Base-by-base conservation (phyloP, 2,329 filamentous ascomycete genomes). In the Fusarium sp. region DNA sequence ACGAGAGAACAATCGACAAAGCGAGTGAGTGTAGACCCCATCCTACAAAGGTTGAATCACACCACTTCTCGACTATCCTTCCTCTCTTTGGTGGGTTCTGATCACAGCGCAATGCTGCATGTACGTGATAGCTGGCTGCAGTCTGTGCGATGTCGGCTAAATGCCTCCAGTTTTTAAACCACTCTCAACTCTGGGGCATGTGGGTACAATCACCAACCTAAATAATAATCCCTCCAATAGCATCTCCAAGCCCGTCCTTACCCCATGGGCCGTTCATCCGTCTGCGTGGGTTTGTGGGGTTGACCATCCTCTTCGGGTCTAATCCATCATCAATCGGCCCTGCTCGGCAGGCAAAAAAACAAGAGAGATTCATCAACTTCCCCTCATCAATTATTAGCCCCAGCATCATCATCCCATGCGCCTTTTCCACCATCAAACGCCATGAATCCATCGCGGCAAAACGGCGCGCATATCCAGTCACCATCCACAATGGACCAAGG, bases 151-250 rank as follows among this genome's bases (percentile, higher is more conserved):
- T 45, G 36, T 31, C 68, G 68, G 68, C 66, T 70, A 70, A 69
- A 35, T 69, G 18, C 36, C 41, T 61, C 65, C 61, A 59, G 41
- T 64, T 64, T 64, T 64, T 64, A 48, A 63, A 39, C 52, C 52
- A 48, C 52, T 47, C 24, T 10, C 35, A 18, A 70, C 12, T 65
- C 59, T 65, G 66, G 66, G 66, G 68, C 38, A 38, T 42, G 51
- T 14, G 47, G 44, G n/a, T 22, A 31, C 48, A 31, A n/a, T 35
- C 12, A 14, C 17, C 47, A 66, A 68, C 51, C 33, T 28, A 51
- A 45, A 48, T 26, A 60, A 65, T 65, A 65, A 47, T 56, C 55
- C 59, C 66, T 56, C 59, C 59, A 70, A 70, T 70, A 28, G 12
- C 12, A 36, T 0, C 10, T 4, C 6, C 5, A 18, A 39, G 36